Base-by-base conservation (phyloP, 345 rosid genomes). In the Melaleuca alternifolia region DNA sequence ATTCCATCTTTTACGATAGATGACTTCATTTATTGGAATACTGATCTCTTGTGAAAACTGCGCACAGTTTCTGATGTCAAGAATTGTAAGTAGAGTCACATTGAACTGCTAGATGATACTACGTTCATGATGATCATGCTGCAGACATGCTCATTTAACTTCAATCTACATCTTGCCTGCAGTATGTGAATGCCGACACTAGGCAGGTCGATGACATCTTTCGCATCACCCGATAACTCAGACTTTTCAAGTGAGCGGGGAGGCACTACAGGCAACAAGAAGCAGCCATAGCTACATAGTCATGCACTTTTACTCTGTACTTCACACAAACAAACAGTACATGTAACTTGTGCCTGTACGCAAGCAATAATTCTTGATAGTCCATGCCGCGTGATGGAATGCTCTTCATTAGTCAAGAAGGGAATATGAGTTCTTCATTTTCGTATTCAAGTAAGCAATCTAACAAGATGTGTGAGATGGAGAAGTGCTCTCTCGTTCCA, bases 131-230 rank as follows among this genome's bases (percentile, higher is more conserved):
- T 41, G 4, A 41, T 26, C 14, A 11, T 57, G 62, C 26, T n/a
- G n/a, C n/a, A n/a, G n/a, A n/a, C n/a, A n/a, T n/a, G 62, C 28
- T 2, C 26, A 14, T 57, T 41, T 10, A 57, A 57, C 14, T 56
- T 56, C 6, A 12, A 56, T 56, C 41, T 41, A 41, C 41, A 41
- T 26, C 9, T 48, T 8, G 15, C 50, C 82, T 91, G 90, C 92
- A 93, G 93, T 89, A 89, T n/a, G 94, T 91, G 57, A 85, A 88
- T 79, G 83, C 91, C 56, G 86, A 88, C 6, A 87, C 91, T 23
- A 84, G 89, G 82, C n/a, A 23, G 6, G 92, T 89, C 23, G 88
- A 89, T 21, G 93, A 93, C 85, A 88, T 89, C 51, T 93, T 93
- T 86, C 90, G 91, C 77, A 91, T 92, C 88, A 89, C 84, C 86